Base-by-base conservation (phyloP, 768 basidiomycete species). In the Chalciporus pseudorubinellus region DNA sequence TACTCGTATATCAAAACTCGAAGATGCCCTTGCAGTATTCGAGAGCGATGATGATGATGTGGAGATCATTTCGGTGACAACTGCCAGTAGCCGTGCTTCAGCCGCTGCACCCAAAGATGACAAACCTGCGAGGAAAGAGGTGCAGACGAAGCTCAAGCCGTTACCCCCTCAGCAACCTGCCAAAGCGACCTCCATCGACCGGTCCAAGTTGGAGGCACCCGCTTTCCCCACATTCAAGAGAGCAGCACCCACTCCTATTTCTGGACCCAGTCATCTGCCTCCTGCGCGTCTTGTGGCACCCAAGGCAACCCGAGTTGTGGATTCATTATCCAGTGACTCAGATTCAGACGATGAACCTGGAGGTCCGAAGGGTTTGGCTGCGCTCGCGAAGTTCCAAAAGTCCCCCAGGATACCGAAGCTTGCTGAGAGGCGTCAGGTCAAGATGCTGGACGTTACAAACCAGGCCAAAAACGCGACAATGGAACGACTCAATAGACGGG, bases 1-100 rank as follows among this genome's bases (percentile, higher is more conserved):
- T 8, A 70, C 77, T 29, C 82, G 88, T 40, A 67, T 94, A 46
- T 70, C 79, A 13, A 74, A 82, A 46, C 74, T 97, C 20, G 84
- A 88, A 48, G 82, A 83, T 39, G 74, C 84, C 7, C 71, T 97
- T 6, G 73, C 77, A 2, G 70, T 75, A 3, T 94, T 92, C 46
- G 80, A 80, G 26, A 81, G 85, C 41, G 82, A 84, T 21, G 75
- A 75, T 22, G 78, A 81, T 39, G 83, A 83, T 16, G 72, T 88
- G 24, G 72, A 84, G 55, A 74, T 83, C 50, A 59, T 85, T 39
- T 74, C 76, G 4, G 67, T 75, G 47, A 68, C 70, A 13, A 55
- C 59, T 51, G 33, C 55, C 34, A 49, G 43, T 31, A 52, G 52
- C 46, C 56, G 53, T 9, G 10, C 56, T 34, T 48, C 59, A 12